Percentiles rank a stretch among this genome's conserved stretches.
Evolutionary conservation across 768 basidiomycete species (phyloP).

Genomic region (Lepiota venenata): DNA sequence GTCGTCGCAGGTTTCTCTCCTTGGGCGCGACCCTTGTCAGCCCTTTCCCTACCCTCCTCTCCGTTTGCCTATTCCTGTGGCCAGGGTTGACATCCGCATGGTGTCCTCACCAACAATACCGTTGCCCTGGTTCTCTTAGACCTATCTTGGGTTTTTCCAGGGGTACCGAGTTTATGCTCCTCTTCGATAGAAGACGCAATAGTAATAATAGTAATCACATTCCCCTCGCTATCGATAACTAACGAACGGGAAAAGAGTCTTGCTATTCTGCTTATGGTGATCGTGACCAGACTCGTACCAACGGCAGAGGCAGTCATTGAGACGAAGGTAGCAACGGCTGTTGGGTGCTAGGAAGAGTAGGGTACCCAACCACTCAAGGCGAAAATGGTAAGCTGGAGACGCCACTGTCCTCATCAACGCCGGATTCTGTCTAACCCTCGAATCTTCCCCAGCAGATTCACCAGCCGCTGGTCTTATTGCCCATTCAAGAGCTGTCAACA

Average conservation of each 20-base stretch:
- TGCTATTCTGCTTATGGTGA: not conserved
- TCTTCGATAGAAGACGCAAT: constrained; percentile 1
- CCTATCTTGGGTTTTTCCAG: not conserved
- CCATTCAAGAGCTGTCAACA: too few species aligned
- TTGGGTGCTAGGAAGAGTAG: not conserved
- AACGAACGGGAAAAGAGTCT: not conserved
- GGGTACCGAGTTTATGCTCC: not conserved
- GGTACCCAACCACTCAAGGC: not conserved
- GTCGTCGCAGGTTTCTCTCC: too few species aligned
- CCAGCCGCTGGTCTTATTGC: too few species aligned
- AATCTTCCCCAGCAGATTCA: too few species aligned
- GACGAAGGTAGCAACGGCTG: not conserved
- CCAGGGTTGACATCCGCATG: too few species aligned
- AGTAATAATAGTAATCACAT: constrained; percentile 2
- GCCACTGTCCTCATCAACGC: constrained; percentile 3
- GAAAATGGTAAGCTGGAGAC: not conserved
- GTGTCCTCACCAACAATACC: too few species aligned
- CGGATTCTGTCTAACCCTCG: too few species aligned
- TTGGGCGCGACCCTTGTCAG: too few species aligned
- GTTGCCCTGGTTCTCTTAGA: constrained; percentile 14
- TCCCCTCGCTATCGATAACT: constrained; percentile 1
- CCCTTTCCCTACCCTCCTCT: too few species aligned
- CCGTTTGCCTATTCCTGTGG: too few species aligned
- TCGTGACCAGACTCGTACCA: not conserved
- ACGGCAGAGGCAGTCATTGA: not conserved